phyloP scores from a whole-genome alignment of 768 basidiomycete species.

The Inosperma sp. region DNA sequence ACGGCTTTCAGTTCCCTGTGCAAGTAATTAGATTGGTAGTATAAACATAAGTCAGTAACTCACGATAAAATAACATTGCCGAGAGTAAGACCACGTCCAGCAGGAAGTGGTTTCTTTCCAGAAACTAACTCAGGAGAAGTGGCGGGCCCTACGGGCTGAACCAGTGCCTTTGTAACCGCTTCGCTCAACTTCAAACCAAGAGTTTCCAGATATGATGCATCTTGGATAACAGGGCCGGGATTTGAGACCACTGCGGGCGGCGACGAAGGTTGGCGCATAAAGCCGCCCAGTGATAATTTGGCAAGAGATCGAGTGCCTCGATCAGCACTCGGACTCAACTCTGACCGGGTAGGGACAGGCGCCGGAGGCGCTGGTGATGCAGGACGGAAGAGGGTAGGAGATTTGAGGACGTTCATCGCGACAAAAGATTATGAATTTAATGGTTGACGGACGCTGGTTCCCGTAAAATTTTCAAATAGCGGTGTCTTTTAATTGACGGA shows the following conservation, averaged over 20 bases:
- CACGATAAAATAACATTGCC: slow-evolving; percentile 70
- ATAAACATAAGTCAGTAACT: slow-evolving; percentile 27
- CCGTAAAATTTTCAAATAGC: slow-evolving; percentile 14
- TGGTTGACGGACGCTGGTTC: slow-evolving; percentile 11
- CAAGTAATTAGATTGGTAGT: slow-evolving; percentile 15
- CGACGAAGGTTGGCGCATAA: slow-evolving; percentile 50
- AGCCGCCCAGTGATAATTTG: slow-evolving; percentile 50
- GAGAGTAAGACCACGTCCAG: slow-evolving; percentile 62
- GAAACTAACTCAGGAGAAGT: slow-evolving; percentile 48
- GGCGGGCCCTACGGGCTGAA: slow-evolving; percentile 56
- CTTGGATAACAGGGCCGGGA: slow-evolving; percentile 55
- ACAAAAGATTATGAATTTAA: slow-evolving; percentile 13
- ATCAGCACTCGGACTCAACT: slow-evolving; percentile 38
- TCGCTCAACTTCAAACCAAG: slow-evolving; percentile 76
- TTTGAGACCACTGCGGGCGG: slow-evolving; percentile 30
- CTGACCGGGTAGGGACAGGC: slow-evolving; percentile 33
- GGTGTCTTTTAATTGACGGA: slow-evolving; percentile 18
- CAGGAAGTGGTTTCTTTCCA: slow-evolving; percentile 70
- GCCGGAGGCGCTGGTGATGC: slow-evolving; percentile 55
- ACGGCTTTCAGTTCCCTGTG: slow-evolving; percentile 65
- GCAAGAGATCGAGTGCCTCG: slow-evolving; percentile 48
- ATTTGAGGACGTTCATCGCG: slow-evolving; percentile 64
- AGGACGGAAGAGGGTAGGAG: slow-evolving; percentile 62
- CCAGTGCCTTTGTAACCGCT: slow-evolving; percentile 71
- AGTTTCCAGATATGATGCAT: slow-evolving; percentile 76